Conservation (phyloP, 2,329 filamentous ascomycete species). For the Aureobasidium melanogenum region DNA sequence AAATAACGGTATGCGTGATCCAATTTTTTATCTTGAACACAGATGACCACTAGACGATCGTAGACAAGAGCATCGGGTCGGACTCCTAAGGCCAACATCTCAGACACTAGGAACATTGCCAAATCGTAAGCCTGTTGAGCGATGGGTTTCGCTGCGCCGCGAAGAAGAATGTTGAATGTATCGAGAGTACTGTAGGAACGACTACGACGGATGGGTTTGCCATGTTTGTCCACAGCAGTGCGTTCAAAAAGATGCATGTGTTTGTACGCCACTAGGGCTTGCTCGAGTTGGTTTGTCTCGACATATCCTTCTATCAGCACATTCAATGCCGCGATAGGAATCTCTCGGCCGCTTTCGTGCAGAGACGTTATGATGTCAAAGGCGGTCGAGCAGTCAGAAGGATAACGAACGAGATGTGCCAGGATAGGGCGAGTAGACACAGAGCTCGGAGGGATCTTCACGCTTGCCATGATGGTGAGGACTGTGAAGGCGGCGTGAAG, state of each 20-base stretch:
- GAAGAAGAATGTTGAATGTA: conserved; percentile 52
- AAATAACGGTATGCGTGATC: conserved; percentile 26
- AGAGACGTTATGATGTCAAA: conserved; percentile 51
- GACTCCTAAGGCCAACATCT: conserved; percentile 50
- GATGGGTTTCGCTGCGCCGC: conserved; percentile 18
- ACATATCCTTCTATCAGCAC: conserved; percentile 46
- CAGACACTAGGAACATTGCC: conserved; percentile 53
- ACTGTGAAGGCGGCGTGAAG: conserved; percentile 58
- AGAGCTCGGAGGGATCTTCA: conserved; percentile 48
- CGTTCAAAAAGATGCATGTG: conserved; percentile 40
- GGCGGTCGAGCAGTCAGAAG: conserved; percentile 41
- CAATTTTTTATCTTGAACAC: conserved; percentile 25
- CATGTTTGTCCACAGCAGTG: background rate
- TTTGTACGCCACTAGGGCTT: conserved; percentile 54
- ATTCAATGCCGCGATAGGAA: conserved; percentile 46
- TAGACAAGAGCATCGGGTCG: conserved; percentile 51
- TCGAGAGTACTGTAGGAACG: conserved; percentile 31
- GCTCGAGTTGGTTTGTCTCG: conserved; percentile 33
- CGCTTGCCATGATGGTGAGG: conserved; percentile 63
- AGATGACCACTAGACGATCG: conserved; percentile 52
- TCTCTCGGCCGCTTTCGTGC: conserved; percentile 36
- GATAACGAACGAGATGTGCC: conserved; percentile 42
- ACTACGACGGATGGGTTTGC: background rate
- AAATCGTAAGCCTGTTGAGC: conserved; percentile 37
- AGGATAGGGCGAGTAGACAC: conserved; percentile 58